Base-by-base conservation (phyloP, 2,329 filamentous ascomycete species). In the Aspergillus fructus region DNA sequence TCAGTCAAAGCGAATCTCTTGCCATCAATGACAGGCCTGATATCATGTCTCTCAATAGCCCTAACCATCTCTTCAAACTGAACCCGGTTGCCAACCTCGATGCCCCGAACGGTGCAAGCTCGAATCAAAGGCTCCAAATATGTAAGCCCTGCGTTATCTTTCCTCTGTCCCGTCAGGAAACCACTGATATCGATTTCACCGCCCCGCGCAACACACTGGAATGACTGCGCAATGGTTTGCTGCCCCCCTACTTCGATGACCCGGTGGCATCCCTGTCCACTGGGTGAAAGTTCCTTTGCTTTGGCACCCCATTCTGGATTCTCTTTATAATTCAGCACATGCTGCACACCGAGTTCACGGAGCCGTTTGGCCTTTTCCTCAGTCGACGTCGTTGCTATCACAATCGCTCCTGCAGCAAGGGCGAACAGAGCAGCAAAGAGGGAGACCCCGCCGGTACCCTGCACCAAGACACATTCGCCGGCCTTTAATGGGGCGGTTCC, bases 241-340 rank as follows among this genome's bases (percentile, higher is more conserved):
- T 19, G 24, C 2, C 51, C 51, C 2, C 51, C 51, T 12, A 56
- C 48, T 42, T 56, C 54, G 17, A 52, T 21, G 2, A 56, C 24
- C 23, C 27, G 48, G 15, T 47, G 17, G 5, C 42, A 49, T 2
- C 52, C 52, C 8, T 21, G 30, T 3, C 41, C 42, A 3, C 15
- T 13, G 23, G 33, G 43, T n/a, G 43, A 27, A 9, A 77, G 65
- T 81, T 92, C 94, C 81, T 91, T 93, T 78, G 83, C 83, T 21
- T 76, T 76, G 0, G 70, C 65, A 6, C 84, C 81, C 85, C 85
- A 88, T 11, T 81, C 74, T 0, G 79, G 71, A 2, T 72, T 76
- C 1, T 70, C 74, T 19, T 76, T 78, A 70, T 87, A 88, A 68
- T 87, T 86, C 66, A 87, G 76, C 2, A 79, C 75, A 47, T 80